These are phyloP conservation scores for Knufia petricola DNA, from an alignment of 2,329 filamentous ascomycete species.

Conservation along the genomic window DNA sequence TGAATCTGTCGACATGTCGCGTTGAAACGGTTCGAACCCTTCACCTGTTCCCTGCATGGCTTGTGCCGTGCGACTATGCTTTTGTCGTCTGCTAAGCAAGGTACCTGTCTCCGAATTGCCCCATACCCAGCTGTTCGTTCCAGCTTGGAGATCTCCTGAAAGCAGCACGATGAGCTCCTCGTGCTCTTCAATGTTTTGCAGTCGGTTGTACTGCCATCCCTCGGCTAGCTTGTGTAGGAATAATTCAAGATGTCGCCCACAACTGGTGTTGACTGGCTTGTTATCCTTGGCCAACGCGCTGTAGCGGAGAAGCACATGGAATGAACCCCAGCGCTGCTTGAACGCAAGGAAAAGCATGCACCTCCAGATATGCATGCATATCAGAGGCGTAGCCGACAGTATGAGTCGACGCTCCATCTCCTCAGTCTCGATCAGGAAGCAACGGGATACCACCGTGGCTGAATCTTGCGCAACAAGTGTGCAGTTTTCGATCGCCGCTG, in stretches of 20 bases:
- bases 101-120: conserved; percentile 44
- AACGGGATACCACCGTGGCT: conserved; percentile 61
- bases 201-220: conserved; percentile 38
- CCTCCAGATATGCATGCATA: conserved; percentile 79
- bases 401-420: conserved; percentile 44
- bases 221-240: conserved; percentile 62
- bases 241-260: conserved; percentile 72
- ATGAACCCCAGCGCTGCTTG: conserved; percentile 61
- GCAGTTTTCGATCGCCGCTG: conserved; percentile 68
- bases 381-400: conserved; percentile 61
- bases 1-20: conserved; percentile 16
- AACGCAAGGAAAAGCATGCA: conserved; percentile 73
- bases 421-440: conserved; percentile 39
- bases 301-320: conserved; percentile 62
- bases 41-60: conserved; percentile 12
- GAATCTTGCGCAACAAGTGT: conserved; percentile 67
- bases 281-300: conserved; percentile 61
- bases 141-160: conserved; percentile 75
- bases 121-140: conserved; percentile 72
- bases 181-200: conserved; percentile 49
- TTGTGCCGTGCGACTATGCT: conserved; percentile 18
- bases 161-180: conserved; percentile 84
- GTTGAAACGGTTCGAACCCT: conserved; percentile 15
- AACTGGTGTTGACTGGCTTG: conserved; percentile 64
- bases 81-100: conserved; percentile 19